A percentile compares a stretch with the other conserved stretches of the same genome.
Evolutionary conservation across 2,329 filamentous ascomycete species (phyloP).

Genomic region (Epichloe bromicola): DNA sequence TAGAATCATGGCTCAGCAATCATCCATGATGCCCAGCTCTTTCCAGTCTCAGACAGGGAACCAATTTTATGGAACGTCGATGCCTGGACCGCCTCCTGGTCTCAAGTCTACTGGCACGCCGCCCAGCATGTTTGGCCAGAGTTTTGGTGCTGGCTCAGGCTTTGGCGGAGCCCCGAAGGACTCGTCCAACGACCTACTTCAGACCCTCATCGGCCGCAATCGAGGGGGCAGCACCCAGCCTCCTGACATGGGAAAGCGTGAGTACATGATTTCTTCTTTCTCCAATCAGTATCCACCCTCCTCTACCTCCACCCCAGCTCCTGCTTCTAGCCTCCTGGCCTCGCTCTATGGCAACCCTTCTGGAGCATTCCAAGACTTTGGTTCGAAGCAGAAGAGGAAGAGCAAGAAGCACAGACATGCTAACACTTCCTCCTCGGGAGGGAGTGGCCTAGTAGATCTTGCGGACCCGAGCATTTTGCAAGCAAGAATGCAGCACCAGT

Average conservation of each 20-base stretch:
- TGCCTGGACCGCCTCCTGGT: conserved; percentile 87
- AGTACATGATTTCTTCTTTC: conserved; percentile 92
- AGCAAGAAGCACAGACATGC: conserved; percentile 99
- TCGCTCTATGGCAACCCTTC: conserved; percentile 81
- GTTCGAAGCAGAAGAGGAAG: conserved; percentile 99
- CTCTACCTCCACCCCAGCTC: conserved; percentile 69
- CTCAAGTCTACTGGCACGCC: conserved; percentile 92
- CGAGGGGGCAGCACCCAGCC: conserved; percentile 54
- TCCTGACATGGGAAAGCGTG: conserved; percentile 90
- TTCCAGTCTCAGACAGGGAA: conserved; percentile 47
- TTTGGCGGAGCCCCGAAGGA: conserved; percentile 63
- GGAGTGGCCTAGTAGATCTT: conserved; percentile 99
- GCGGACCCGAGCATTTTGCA: conserved; percentile 99
- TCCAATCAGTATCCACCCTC: conserved; percentile 75
- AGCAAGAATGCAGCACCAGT: conserved; percentile 85
- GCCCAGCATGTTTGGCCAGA: conserved; percentile 87
- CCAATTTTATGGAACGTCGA: conserved; percentile 71
- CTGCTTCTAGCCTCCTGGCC: conserved; percentile 81
- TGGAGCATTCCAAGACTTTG: conserved; percentile 80
- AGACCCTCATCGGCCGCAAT: conserved; percentile 65
- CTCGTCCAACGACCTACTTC: conserved; percentile 50
- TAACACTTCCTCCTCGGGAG: conserved; percentile 99
- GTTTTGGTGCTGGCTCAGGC: conserved; percentile 56
- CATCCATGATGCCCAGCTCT: conserved; percentile 67
- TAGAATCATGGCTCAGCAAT: conserved; percentile 72